Conservation (phyloP, 495 filamentous ascomycete species). For the Staphylotrichum tortipilum region DNA sequence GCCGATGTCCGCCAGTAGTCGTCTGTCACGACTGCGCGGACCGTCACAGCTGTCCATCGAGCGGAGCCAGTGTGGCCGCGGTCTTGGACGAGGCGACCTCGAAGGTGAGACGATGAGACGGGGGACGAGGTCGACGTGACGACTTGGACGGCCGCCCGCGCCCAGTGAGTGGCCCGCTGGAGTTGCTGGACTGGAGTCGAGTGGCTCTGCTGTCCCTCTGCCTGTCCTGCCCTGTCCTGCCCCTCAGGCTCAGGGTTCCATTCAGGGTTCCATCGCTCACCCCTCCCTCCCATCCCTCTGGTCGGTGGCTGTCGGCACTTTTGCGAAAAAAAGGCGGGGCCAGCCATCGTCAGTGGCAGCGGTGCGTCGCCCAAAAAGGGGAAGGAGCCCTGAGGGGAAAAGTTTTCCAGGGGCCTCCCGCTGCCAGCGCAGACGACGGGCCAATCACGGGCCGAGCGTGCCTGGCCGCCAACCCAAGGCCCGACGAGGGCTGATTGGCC, state of each 20-base stretch:
- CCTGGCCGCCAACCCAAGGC: slow-evolving; percentile 8
- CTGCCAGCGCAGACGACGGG: background rate
- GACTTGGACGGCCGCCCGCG: background rate
- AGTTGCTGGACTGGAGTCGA: background rate
- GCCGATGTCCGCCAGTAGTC: background rate
- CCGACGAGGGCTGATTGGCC: slow-evolving; percentile 15
- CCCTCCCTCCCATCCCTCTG: background rate
- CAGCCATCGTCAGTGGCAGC: background rate
- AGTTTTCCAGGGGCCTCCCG: background rate
- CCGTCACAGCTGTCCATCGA: background rate
- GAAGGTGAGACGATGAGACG: slow-evolving; percentile 9
- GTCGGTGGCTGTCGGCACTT: background rate
- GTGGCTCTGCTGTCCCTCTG: too few species aligned
- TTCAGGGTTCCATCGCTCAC: too few species aligned
- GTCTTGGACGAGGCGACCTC: background rate
- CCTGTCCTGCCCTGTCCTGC: too few species aligned
- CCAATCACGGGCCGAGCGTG: slow-evolving; percentile 15
- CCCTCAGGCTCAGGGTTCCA: too few species aligned
- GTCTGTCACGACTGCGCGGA: too few species aligned
- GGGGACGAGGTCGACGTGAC: slow-evolving; percentile 13
- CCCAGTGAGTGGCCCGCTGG: background rate
- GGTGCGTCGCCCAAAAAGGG: background rate
- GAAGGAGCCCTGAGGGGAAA: slow-evolving; percentile 5
- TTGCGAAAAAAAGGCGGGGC: background rate
- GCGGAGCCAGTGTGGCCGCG: background rate